Evolutionary conservation across 805 yeast genomes (phyloP).

Genomic region (Candida sphagnicola): DNA sequence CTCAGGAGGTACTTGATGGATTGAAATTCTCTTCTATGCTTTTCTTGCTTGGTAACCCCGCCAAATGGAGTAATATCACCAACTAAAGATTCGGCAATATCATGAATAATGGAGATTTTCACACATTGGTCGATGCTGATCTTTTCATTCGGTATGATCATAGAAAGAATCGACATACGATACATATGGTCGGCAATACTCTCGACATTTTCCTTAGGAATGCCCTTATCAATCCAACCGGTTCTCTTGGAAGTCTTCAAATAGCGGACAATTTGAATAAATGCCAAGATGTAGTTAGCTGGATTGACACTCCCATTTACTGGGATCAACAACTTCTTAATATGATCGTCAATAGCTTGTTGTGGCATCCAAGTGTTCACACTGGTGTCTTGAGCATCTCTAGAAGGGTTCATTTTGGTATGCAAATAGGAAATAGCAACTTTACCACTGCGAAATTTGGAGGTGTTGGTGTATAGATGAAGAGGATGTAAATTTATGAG

Average conservation of each 20-base stretch:
- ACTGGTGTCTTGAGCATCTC: conserved; percentile 3
- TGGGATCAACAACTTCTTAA: conserved; percentile 34
- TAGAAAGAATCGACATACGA: conserved; percentile 79
- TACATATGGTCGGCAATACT: conserved; percentile 95
- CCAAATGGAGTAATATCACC: conserved; percentile 90
- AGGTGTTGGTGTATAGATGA: too few relatives aligned
- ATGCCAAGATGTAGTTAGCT: conserved; percentile 51
- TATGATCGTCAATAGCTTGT: conserved; percentile 45
- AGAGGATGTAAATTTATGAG: too few relatives aligned
- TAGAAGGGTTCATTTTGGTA: neutral
- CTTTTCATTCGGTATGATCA: conserved; percentile 52
- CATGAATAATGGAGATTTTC: conserved; percentile 86
- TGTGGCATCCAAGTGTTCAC: conserved; percentile 49
- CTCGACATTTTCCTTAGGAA: conserved; percentile 51
- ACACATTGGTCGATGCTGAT: conserved; percentile 68
- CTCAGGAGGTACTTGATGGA: conserved; percentile 66
- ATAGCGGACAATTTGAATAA: conserved; percentile 62
- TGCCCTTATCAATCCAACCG: conserved; percentile 81
- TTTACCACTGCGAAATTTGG: too few relatives aligned
- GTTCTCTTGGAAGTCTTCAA: conserved; percentile 82
- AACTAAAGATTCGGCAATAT: conserved; percentile 88
- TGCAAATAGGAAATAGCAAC: too few relatives aligned
- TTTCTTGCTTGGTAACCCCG: conserved; percentile 68
- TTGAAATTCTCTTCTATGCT: conserved; percentile 73
- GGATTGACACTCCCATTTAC: conserved; percentile 14